Evolutionary conservation across 2,329 filamentous ascomycete species (phyloP), one percentile per base, ranked within the genome.

Genomic region (Leptographium lundbergii): DNA sequence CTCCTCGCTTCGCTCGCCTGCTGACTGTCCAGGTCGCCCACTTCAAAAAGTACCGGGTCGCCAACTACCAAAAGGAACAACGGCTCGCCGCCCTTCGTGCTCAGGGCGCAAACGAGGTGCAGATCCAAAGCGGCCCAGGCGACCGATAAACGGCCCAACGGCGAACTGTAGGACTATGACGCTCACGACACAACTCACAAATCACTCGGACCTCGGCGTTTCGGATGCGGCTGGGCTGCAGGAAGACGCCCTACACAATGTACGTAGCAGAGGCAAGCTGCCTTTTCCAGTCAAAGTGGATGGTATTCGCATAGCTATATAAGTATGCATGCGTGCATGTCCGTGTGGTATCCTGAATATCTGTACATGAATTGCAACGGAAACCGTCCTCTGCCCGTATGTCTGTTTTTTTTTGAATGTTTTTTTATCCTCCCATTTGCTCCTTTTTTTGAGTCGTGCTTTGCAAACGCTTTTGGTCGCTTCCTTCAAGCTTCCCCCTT

Each of bases 21-120:
- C 25, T 45, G 6, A 25, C 56, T 25, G 9, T 6, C 50, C 13
- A 94, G 89, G 88, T 96, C 62, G 90, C 91, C 74, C 97, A 99
- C 73, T 99, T 99, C 75, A 96, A 97, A 78, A 91, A 96, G 73
- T 88, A 91, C 75, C 81, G 94, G 67, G 89, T 97, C 42, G 92
- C 95, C 74, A 94, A 99, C 66, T 81, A 88, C 68, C 88, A 95
- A 67, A 90, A 92, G 73, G 86, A 88, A 68, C 78, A 85, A 73
- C 87, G 89, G 27, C 76, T 96, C 64, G 86, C 87, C 66, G 82
- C 84, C 69, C 81, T 96, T 66, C 80, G 87, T 69, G 80, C 78
- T 54, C 86, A 92, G 70, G 87, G 88, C 63, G 89, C 87, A 14
- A 76, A 80, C 63, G 78, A 81, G 71, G 78, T 89, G 70, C 59